These are phyloP conservation scores for Kodamaea derodonti DNA, from an alignment of 1,139 yeast genomes.

Conservation along the genomic window DNA sequence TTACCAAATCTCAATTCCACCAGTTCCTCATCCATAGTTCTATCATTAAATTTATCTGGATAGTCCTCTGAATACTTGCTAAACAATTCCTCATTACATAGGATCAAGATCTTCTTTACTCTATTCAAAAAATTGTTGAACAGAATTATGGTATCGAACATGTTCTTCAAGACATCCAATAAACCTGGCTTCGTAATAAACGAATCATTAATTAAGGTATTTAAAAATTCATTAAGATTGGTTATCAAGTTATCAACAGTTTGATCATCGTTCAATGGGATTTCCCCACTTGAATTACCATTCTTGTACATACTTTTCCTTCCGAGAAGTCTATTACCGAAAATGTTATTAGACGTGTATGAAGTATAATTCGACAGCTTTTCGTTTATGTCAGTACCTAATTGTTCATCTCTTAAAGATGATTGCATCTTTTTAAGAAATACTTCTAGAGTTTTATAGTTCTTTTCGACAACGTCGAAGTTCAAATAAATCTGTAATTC, in stretches of 20 bases:
- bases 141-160: constrained; percentile 47
- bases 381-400: constrained; percentile 12
- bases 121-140: constrained; percentile 54
- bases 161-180: constrained; percentile 42
- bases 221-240: constrained; percentile 55
- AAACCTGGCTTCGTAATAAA: constrained; percentile 61
- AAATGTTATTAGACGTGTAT: constrained; percentile 27
- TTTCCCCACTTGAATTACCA: constrained; percentile 1
- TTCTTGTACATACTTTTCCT: constrained; percentile 4
- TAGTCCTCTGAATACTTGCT: constrained; percentile 34
- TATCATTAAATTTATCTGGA: constrained; percentile 38
- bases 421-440: constrained; percentile 18
- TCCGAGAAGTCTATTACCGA: constrained; percentile 9
- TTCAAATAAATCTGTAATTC: constrained; percentile 56
- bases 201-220: constrained; percentile 63
- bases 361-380: constrained; percentile 15
- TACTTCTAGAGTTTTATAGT: constrained; percentile 42
- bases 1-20: constrained; percentile 39
- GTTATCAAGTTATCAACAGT: constrained; percentile 46
- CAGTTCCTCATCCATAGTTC: constrained; percentile 34
- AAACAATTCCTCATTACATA: constrained; percentile 47
- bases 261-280: constrained; percentile 1
- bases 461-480: constrained; percentile 57
- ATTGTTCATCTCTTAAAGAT: constrained; percentile 13
- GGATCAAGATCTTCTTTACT: constrained; percentile 52